Evolutionary conservation across 1,284 basidiomycete genomes (phyloP).

Genomic region (Cystobasidiaceae sp.): DNA sequence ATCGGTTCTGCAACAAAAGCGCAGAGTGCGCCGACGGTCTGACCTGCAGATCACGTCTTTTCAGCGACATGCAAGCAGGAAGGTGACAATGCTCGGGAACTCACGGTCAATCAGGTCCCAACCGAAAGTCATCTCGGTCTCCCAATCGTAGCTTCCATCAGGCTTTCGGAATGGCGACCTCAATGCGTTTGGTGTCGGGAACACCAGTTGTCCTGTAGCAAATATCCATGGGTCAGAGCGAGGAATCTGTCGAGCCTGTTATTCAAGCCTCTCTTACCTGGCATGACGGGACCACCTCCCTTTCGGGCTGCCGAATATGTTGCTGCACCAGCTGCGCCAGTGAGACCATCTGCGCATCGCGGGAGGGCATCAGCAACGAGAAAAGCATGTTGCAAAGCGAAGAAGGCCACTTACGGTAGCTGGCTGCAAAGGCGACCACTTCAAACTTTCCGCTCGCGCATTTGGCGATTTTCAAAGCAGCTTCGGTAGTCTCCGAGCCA

Average conservation of each 20-base stretch:
- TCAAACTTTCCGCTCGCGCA: conserved; percentile 44
- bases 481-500: conserved; percentile 43
- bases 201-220: conserved; percentile 1
- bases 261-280: not conserved
- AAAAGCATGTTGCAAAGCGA: not conserved
- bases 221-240: not conserved
- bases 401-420: conserved; percentile 25
- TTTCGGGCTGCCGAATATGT: conserved; percentile 43
- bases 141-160: conserved; percentile 45
- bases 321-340: conserved; percentile 42
- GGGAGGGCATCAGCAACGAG: not conserved
- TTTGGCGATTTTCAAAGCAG: conserved; percentile 46
- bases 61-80: conserved; percentile 59
- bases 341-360: conserved; percentile 39
- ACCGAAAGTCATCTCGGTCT: conserved; percentile 44
- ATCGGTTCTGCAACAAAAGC: conserved; percentile 72
- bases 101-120: conserved; percentile 45
- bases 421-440: conserved; percentile 37
- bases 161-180: conserved; percentile 42
- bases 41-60: not conserved
- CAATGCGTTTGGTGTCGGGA: conserved; percentile 13
- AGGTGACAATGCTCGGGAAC: conserved; percentile 36
- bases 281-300: conserved; percentile 42
- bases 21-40: conserved; percentile 11
- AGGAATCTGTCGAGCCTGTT: not conserved